Conservation (phyloP, 2,329 filamentous ascomycete genomes). For the Ramichloridium luteum region DNA sequence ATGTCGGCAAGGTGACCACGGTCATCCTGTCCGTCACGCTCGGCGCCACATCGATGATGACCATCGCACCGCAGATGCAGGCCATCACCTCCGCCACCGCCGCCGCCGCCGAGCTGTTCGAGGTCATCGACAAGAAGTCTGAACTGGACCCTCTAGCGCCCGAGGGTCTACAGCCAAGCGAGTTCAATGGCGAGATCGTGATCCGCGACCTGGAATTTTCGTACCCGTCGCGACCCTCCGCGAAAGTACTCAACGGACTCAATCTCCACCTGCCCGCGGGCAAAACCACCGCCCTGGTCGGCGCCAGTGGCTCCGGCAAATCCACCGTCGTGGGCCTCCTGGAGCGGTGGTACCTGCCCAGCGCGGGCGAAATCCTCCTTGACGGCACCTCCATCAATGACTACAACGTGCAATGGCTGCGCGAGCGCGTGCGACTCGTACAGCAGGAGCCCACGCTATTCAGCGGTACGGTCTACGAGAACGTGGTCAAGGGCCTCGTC, state of each 20-base stretch:
- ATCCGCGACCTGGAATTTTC: conserved; percentile 58
- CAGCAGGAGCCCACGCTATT: conserved; percentile 28
- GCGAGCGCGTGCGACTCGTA: conserved; percentile 23
- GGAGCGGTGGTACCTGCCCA: conserved; percentile 25
- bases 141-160: conserved; percentile 27
- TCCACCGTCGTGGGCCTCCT: conserved; percentile 26
- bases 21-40: conserved; percentile 22
- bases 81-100: conserved; percentile 32
- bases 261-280: conserved; percentile 27
- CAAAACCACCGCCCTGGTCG: conserved; percentile 35
- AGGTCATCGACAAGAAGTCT: conserved; percentile 30
- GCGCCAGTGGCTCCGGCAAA: conserved; percentile 28
- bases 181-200: conserved; percentile 38
- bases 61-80: conserved; percentile 30
- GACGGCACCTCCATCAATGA: conserved; percentile 21
- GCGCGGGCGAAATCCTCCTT: conserved; percentile 21
- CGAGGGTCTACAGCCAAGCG: conserved; percentile 13
- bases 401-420: conserved; percentile 23
- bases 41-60: conserved; percentile 27
- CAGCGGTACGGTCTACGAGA: conserved; percentile 25
- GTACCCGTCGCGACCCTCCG: conserved; percentile 43
- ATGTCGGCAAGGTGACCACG: conserved; percentile 26
- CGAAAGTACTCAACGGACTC: conserved; percentile 26
- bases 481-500: conserved; percentile 26
- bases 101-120: conserved; percentile 31